Evolutionary conservation across 805 yeast genomes (phyloP).

Genomic region (Nakazawaea molendinolei): DNA sequence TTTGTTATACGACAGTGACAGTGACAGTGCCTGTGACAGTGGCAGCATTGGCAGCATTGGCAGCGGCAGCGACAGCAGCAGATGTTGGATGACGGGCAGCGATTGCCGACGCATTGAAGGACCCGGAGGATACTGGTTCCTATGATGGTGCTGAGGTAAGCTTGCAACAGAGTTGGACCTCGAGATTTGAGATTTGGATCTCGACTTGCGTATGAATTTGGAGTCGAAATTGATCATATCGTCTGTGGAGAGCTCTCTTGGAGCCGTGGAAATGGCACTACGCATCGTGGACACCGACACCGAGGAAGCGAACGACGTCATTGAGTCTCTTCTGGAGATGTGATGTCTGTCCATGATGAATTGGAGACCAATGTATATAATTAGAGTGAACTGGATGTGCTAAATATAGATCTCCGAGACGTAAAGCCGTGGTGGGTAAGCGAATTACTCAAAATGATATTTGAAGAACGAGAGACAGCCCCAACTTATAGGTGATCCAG

Average conservation of each 20-base stretch:
- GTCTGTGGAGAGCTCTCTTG: conserved; percentile 32
- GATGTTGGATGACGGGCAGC: too few species aligned
- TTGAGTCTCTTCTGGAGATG: conserved; percentile 26
- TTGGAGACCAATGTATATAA: too few species aligned
- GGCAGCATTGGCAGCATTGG: conserved; percentile 13
- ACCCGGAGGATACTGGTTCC: background rate
- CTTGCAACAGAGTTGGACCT: conserved; percentile 4
- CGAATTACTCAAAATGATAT: too few species aligned
- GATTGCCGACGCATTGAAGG: too few species aligned
- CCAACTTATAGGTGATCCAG: too few species aligned
- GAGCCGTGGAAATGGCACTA: conserved; percentile 3
- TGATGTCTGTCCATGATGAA: conserved; percentile 1
- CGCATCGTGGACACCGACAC: background rate
- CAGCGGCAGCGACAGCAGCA: conserved; percentile 1
- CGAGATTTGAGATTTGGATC: conserved; percentile 21
- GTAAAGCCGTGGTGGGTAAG: too few species aligned
- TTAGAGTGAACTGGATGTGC: too few species aligned
- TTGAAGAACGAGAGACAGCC: too few species aligned
- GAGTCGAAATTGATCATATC: conserved; percentile 31
- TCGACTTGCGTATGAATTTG: conserved; percentile 31
- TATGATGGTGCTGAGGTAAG: conserved; percentile 2
- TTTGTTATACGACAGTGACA: too few species aligned
- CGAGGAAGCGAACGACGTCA: conserved; percentile 23
- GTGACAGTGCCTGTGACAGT: too few species aligned
- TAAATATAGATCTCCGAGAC: too few species aligned